Conservation (phyloP, 1,139 yeast species). For the Nakaseomyces uthaithaninus region DNA sequence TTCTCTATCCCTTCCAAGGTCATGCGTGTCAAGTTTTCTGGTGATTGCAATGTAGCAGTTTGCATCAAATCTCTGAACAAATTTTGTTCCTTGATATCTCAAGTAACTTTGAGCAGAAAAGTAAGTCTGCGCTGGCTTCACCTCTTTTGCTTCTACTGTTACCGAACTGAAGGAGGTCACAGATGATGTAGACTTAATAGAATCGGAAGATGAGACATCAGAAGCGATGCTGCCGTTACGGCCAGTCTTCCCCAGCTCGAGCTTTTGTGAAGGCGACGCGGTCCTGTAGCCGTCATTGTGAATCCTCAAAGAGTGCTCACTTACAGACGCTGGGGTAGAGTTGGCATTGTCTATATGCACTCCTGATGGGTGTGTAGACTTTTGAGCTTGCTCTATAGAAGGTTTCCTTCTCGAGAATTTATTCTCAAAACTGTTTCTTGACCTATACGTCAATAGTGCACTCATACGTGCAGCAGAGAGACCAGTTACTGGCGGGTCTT, state of each 20-base stretch:
- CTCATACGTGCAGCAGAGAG: conserved; percentile 97
- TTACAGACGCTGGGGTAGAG: conserved; percentile 31
- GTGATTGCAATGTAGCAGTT: conserved; percentile 93
- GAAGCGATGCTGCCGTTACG: conserved; percentile 17
- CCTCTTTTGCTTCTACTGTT: conserved; percentile 19
- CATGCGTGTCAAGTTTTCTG: conserved; percentile 90
- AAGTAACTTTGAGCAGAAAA: conserved; percentile 93
- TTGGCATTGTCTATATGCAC: background rate
- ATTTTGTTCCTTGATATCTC: conserved; percentile 88
- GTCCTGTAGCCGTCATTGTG: conserved; percentile 54
- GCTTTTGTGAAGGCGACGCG: background rate
- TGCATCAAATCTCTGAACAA: conserved; percentile 84
- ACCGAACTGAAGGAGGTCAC: conserved; percentile 22
- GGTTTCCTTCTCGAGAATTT: conserved; percentile 81
- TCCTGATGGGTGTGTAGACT: conserved; percentile 9
- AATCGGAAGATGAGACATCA: conserved; percentile 17
- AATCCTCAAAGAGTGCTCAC: conserved; percentile 50
- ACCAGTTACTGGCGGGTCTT: conserved; percentile 79
- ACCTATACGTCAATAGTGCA: conserved; percentile 84
- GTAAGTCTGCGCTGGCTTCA: conserved; percentile 64
- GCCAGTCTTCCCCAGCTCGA: background rate
- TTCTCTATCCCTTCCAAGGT: conserved; percentile 71
- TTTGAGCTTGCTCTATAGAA: conserved; percentile 22
- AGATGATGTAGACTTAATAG: conserved; percentile 26
- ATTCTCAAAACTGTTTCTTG: conserved; percentile 83